Base-by-base conservation (phyloP, 2,329 filamentous ascomycete genomes). In the Domatiomyces catenatus region DNA sequence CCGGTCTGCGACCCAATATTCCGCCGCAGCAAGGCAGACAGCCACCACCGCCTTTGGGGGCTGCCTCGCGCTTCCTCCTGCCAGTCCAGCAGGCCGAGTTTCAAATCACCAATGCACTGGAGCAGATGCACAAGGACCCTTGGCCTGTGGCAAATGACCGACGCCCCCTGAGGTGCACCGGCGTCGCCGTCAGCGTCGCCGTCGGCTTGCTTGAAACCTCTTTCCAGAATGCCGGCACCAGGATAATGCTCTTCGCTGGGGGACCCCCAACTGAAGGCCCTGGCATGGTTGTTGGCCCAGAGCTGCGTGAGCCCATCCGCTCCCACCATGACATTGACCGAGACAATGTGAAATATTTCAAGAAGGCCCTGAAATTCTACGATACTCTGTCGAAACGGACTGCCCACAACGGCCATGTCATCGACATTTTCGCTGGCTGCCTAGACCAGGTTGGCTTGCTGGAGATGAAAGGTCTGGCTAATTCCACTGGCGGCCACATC, bases 311-410 rank as follows among this genome's bases (percentile, higher is more conserved):
- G 66, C 88, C 93, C 8, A 96, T 98, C 58, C 84, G 92, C 63
- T 96, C 90, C 43, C 92, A 98, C 70, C 92, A 98, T 69, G 92
- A 98, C 63, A 98, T 98, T 67, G 92, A 98, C 66, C 81, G 89
- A 52, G 92, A 98, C 68, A 95, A 95, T 66, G 94, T 94, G 71
- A 98, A 98, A 69, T 95, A 96, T 71, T 96, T 94, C 72, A 98
- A 98, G 76, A 98, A 98, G 71, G 92, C 92, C 19, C 70, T 95
- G 48, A 98, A 96, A 81, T 96, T 95, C 68, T 98, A 96, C 66
- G 92, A 98, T 56, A 84, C 80, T 56, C 77, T 98, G 44, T 89
- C 92, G 4, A 96, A 96, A 71, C 80, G 92, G 53, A 87, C 88
- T 18, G 86, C 92, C 12, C 89, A 96, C 67, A 98, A 98, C 61